Base-by-base conservation (phyloP, 2,329 filamentous ascomycete species). In the Fonsecaea monophora region DNA sequence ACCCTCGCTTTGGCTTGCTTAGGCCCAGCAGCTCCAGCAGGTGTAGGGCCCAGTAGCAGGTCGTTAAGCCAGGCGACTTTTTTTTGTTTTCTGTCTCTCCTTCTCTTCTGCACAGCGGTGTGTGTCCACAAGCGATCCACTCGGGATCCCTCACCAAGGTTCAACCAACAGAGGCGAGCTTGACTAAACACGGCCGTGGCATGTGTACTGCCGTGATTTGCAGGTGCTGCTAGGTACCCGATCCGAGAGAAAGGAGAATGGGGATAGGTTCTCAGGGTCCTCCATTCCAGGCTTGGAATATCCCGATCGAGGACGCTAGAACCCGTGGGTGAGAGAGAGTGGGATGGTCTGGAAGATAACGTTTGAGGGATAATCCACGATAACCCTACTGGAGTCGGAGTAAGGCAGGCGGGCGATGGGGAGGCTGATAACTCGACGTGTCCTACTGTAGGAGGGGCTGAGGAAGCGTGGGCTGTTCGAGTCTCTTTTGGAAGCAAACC, bases 121-220 rank as follows among this genome's bases (percentile, higher is more conserved):
- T 59, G 59, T 34, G 34, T 57, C 53, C 34, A 15, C 55, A 62
- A 66, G 53, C 64, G 64, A 62, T 66, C 64, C 64, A 66, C 64
- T 66, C 64, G 59, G 53, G 10, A 62, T 50, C 9, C 56, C 32
- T 42, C 45, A 54, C 55, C 62, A 60, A 50, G 55, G 56, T 53
- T 62, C 42, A 53, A 42, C 25, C 48, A 57, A 13, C 21, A 59
- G 40, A 42, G 15, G 42, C 30, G 45, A 50, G 45, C 13, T 65
- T 50, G 58, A 65, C 63, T 58, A 57, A 64, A 65, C 30, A 18
- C 53, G 13, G 42, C 21, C 21, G 54, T 64, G 63, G 55, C 63
- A 65, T 60, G 58, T 62, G 63, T 65, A 57, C 35, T 56, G 48
- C 35, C 18, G 34, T 45, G 18, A 48, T 18, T 60, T 42, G 42